Base-by-base conservation (phyloP, 768 basidiomycete species). In the Lactarius hengduanensis region DNA sequence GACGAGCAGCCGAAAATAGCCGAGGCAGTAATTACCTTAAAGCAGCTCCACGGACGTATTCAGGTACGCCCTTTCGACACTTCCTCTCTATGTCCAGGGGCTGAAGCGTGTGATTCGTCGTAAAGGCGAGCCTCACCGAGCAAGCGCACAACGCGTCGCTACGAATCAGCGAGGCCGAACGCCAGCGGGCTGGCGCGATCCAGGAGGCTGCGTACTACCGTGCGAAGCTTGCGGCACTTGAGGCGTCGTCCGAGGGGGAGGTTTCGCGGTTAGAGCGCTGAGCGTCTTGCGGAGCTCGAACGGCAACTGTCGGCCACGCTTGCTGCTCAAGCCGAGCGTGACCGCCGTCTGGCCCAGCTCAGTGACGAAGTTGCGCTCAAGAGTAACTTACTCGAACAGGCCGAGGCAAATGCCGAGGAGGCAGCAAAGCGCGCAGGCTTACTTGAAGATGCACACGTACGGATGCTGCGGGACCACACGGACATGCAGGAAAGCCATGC, bases 151-250 rank as follows among this genome's bases (percentile, higher is more conserved):
- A 82, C 60, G 85, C 89, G 2, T 93, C 94, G 3, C 88, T 92
- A 53, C 88, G 87, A 47, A 76, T 97, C 11, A 81, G 85, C 4
- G 91, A 94, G 61, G 90, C 92, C 0, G 93, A 96, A 69, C 85
- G 90, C 59, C 77, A 87, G 69, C 89, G 90, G 68, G 76, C 82
- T 8, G 88, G 85, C 53, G 97, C 97, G 1, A 78, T 91, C 9
- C 93, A 98, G 76, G 97, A 99, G 77, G 91, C 96, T 2, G 93
- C 95, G 1, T 98, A 91, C 78, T 97, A 95, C 75, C 92, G 96
- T 59, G 92, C 96, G 57, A 98, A 98, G 78, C 80, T 96, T n/a
- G 84, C 87, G 3, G 94, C 96, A 0, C 77, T 93, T 59, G 97
- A 98, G 74, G 78, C 84, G 1, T 81, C 84, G 54, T 84, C 86